These are phyloP conservation scores for Lactarius akahatsu DNA, from an alignment of 768 basidiomycete genomes.

Conservation along the genomic window DNA sequence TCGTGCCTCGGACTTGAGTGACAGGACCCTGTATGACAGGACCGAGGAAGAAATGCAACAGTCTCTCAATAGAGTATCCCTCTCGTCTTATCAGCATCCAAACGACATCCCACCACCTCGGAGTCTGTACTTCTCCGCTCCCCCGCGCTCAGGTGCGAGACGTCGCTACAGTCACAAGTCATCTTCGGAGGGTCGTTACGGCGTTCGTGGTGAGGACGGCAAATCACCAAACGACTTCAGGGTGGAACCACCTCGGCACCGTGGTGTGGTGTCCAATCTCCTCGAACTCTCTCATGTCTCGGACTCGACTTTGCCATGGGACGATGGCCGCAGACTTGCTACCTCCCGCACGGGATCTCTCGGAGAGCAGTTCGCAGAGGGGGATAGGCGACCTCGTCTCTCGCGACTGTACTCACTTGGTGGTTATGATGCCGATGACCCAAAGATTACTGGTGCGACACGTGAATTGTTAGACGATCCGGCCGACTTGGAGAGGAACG, in stretches of 20 bases:
- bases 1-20: conserved; percentile 21
- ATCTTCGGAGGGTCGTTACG: conserved; percentile 3
- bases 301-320: not conserved
- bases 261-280: conserved; percentile 21
- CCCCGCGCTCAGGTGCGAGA: not conserved
- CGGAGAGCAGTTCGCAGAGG: not conserved
- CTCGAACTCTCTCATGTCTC: conserved; percentile 22
- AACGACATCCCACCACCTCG: conserved; percentile 14
- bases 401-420: conserved; percentile 29
- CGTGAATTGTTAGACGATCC: conserved; percentile 52
- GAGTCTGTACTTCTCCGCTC: not conserved
- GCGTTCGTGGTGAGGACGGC: not conserved
- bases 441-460: conserved; percentile 56
- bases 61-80: conserved; percentile 17
- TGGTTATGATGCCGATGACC: conserved; percentile 61
- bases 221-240: not conserved
- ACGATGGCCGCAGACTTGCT: not conserved
- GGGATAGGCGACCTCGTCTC: conserved; percentile 16
- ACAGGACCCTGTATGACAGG: conserved; percentile 17
- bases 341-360: conserved; percentile 2
- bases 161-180: not conserved
- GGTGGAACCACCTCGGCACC: not conserved
- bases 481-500: conserved; percentile 56
- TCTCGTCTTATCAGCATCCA: conserved; percentile 23
- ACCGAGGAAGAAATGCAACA: conserved; percentile 20